Base-by-base conservation (phyloP, 1,284 basidiomycete species). In the Ustilago xerochloae region DNA sequence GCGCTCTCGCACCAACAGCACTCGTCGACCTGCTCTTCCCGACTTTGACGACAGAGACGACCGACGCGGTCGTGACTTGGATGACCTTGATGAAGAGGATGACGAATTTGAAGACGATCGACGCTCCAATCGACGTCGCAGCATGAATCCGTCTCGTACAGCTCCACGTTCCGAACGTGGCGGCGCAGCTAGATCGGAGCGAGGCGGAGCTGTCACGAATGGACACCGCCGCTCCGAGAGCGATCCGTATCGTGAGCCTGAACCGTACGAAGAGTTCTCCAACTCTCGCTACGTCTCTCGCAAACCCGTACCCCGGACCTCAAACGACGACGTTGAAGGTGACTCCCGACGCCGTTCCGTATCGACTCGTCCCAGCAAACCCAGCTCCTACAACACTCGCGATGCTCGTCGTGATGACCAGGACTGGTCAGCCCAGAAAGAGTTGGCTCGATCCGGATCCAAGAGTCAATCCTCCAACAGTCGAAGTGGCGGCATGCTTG, bases 231-330 rank as follows among this genome's bases (percentile, higher is more conserved):
- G 70, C 22, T 43, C 63, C 46, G 38, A 56, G 12, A 73, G 70
- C 41, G 57, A 73, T 26, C 70, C 64, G 7, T 39, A 57, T 29
- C 58, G 53, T 12, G 53, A 45, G 22, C 65, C 65, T 12, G 71
- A 74, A 41, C 71, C 71, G 1, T 68, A 53, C 28, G 71, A 74
- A 29, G 65, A 74, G 3, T 73, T 50, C 36, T 63, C 70, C 50
- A 64, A 60, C 49, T 48, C 62, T 3, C 41, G 46, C 43, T 70
- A 55, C 48, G 18, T n/a, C 12, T 29, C 30, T 4, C 66, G 66
- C 16, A 18, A 10, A 13, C 48, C 60, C 16, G 22, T 45, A 10
- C 60, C 43, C 13, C 48, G 60, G 30, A 56, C 53, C 36, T 55
- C 66, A 15, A 35, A 69, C 20, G 51, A 55, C 50, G 46, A 68